A percentile compares a stretch with the other conserved stretches of the same genome.
Evolutionary conservation across 2,329 filamentous ascomycete genomes (phyloP).

Genomic region (Aspergillus melleus): DNA sequence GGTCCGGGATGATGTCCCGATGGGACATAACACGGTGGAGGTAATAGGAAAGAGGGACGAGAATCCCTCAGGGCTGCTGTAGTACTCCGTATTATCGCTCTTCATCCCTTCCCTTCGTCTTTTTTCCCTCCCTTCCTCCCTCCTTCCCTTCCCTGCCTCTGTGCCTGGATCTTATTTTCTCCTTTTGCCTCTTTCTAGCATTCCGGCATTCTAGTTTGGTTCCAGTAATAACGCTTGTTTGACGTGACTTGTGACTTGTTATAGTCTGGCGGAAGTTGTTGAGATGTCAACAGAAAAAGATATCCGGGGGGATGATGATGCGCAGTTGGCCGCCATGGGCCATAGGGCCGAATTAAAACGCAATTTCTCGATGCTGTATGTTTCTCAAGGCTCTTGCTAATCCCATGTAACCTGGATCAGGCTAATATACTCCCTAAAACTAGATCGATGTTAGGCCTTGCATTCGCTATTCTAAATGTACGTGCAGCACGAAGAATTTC

Average conservation of each 20-base stretch:
- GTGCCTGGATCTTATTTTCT: neutral
- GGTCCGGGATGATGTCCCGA: neutral
- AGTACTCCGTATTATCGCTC: neutral
- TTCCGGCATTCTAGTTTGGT: neutral
- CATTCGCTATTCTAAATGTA: constrained; percentile 62
- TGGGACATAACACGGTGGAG: neutral
- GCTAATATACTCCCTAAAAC: neutral
- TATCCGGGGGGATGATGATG: constrained; percentile 43
- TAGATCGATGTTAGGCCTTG: constrained; percentile 60
- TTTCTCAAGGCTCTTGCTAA: neutral
- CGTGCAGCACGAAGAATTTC: constrained; percentile 4
- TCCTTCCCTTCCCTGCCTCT: neutral
- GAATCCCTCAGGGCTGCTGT: neutral
- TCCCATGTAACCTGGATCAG: neutral
- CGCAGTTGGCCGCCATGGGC: constrained; percentile 56
- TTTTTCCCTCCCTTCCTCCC: neutral
- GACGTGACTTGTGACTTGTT: neutral
- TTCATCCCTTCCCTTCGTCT: neutral
- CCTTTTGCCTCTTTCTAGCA: neutral
- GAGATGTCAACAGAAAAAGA: constrained; percentile 18
- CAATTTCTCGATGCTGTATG: constrained; percentile 56
- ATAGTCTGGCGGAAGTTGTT: neutral
- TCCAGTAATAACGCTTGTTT: neutral
- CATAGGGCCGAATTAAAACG: constrained; percentile 59
- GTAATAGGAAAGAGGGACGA: neutral